phyloP scores from a whole-genome alignment of 441 rosid species.

The Syzygium syzygioides region DNA sequence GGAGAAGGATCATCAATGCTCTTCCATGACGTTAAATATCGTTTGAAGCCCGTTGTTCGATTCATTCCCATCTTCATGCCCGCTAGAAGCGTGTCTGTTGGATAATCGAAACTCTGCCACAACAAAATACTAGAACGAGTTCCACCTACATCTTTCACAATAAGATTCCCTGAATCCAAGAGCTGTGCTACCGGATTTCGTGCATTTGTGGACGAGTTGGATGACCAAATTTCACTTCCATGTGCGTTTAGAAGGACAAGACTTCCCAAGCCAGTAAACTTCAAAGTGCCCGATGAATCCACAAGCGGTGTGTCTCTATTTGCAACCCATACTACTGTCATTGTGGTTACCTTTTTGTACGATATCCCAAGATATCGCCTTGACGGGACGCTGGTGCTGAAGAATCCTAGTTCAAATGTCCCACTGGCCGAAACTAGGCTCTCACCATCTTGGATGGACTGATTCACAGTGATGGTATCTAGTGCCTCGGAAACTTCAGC shows the following conservation, averaged over 20 bases:
- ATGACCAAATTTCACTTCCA: neutral
- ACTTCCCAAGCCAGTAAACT: neutral
- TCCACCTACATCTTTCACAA: neutral
- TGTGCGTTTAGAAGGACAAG: neutral
- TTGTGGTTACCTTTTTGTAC: neutral
- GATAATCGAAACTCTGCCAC: neutral
- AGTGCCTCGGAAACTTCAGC: neutral
- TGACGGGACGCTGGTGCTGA: slow-evolving; percentile 10
- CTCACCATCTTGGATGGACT: neutral
- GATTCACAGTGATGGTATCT: neutral
- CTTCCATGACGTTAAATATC: neutral
- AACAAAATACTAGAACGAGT: neutral
- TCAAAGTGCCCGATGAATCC: neutral
- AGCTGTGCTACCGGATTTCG: neutral
- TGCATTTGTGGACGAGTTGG: neutral
- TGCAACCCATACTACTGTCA: neutral
- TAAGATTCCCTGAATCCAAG: neutral
- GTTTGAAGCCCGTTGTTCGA: neutral
- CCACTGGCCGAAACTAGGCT: slow-evolving; percentile 16
- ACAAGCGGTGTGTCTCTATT: neutral
- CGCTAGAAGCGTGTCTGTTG: neutral
- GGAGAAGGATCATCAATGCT: neutral
- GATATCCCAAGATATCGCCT: slow-evolving; percentile 5
- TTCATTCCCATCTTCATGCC: neutral
- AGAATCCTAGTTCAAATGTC: slow-evolving; percentile 25